Conservation (phyloP, 805 yeast species). For the Zygoascus bituminiphila region DNA sequence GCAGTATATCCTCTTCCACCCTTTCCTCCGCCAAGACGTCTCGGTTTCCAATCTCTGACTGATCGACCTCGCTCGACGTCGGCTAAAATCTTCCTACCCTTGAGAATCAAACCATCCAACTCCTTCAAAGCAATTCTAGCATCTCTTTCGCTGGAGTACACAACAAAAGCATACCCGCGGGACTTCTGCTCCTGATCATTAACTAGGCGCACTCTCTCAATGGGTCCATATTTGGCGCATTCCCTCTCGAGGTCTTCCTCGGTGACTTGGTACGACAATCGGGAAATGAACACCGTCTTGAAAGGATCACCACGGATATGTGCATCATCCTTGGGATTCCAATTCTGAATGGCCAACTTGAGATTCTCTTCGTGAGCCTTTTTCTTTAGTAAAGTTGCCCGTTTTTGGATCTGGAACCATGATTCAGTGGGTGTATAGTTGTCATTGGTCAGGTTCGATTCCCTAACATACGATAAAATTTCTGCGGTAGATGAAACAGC, state of each 20-base stretch:
- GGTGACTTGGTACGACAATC: constrained; percentile 55
- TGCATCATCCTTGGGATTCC: constrained; percentile 54
- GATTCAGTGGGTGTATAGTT: constrained; percentile 29
- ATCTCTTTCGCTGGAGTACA: constrained; percentile 52
- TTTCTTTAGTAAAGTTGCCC: constrained; percentile 23
- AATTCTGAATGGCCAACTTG: constrained; percentile 29
- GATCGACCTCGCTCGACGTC: constrained; percentile 35
- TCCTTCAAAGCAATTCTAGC: constrained; percentile 55
- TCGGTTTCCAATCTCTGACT: constrained; percentile 32
- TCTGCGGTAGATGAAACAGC: constrained; percentile 40
- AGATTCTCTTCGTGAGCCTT: constrained; percentile 25
- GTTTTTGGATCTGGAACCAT: constrained; percentile 24
- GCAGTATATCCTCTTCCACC: constrained; percentile 70
- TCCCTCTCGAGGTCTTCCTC: constrained; percentile 61
- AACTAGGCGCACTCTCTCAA: constrained; percentile 55
- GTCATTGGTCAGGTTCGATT: constrained; percentile 16
- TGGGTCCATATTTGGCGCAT: constrained; percentile 59
- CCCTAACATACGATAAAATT: constrained; percentile 27
- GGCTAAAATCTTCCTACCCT: constrained; percentile 41
- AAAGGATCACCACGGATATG: constrained; percentile 64
- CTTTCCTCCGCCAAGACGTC: constrained; percentile 76
- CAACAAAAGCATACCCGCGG: constrained; percentile 78
- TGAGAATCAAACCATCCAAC: constrained; percentile 44
- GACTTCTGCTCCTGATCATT: constrained; percentile 46
- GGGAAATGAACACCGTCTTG: constrained; percentile 66